Percentiles rank a stretch among this genome's conserved stretches.
phyloP scores from a whole-genome alignment of 331 rosid genomes.

The Arachis monticola region DNA sequence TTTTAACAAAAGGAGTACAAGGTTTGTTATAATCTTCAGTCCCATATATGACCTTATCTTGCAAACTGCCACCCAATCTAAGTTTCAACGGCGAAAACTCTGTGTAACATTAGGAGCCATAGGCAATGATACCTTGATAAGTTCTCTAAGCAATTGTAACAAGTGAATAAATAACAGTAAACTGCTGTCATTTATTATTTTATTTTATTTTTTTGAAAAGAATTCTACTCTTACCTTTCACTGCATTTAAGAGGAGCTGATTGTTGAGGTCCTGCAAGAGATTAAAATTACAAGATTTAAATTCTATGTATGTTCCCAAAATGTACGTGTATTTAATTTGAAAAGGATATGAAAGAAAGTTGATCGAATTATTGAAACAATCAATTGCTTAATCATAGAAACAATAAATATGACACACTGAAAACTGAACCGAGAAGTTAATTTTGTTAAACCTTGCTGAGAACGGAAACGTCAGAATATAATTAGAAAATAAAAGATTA shows the following conservation, averaged over 20 bases:
- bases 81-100: conserved; percentile 91
- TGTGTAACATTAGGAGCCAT: conserved; percentile 45
- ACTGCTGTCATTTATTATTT: conserved; percentile 2
- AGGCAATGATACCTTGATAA: conserved; percentile 21
- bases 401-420: conserved; percentile 21
- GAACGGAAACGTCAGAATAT: background rate
- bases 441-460: conserved; percentile 3
- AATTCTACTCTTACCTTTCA: conserved; percentile 67
- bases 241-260: conserved; percentile 68
- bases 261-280: conserved; percentile 77
- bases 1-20: conserved; percentile 62
- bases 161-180: background rate
- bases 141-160: conserved; percentile 25
- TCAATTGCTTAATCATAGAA: background rate
- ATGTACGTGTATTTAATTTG: conserved; percentile 2
- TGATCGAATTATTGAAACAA: background rate
- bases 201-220: background rate
- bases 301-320: background rate
- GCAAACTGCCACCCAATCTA: conserved; percentile 88
- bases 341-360: background rate
- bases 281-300: conserved; percentile 12
- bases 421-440: conserved; percentile 23
- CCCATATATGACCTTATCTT: conserved; percentile 75
- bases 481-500: too few species aligned
- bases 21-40: conserved; percentile 63